Base-by-base conservation (phyloP, 129 eudicot genomes). In the Calendula officinalis region DNA sequence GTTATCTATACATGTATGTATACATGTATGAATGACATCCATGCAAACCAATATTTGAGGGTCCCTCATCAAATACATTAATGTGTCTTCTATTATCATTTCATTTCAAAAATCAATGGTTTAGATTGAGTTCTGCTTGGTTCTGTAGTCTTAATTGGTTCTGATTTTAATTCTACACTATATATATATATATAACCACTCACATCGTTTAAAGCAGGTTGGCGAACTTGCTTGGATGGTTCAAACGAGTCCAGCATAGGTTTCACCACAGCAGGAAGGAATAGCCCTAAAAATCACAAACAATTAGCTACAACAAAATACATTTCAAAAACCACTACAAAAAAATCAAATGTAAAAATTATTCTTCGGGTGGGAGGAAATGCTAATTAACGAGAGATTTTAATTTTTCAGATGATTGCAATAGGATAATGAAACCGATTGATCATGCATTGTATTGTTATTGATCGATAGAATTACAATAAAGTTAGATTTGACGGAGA, bases 181-280 rank as follows among this genome's bases (percentile, higher is more conserved):
- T 10, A 7, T 10, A 3, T 39, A n/a, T 13, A 3, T 7, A 13
- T 13, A 22, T 8, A 62, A 34, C 16, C 62, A 75, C 86, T 81
- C 66, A 86, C 97, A 66, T 90, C 86, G 74, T 76, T 84, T 50
- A 90, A 73, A 69, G 78, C 83, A 40, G 92, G 89, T 64, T 77
- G 89, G 41, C 87, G 92, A 41, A 80, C 89, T 75, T 80, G 77
- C 78, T 86, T 75, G 67, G 95, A 58, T 69, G 97, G 64, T 48
- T 86, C 87, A 57, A 83, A 81, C 17, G 97, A 86, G 69, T 84
- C 95, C 67, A 90, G 81, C 51, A 90, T 84, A 46, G 97, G 95
- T 82, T 89, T 86, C 69, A 86, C 95, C 39, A 90, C 97, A n/a
- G 97, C 97, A 42, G 97, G 97, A 69, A 90, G 92, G 76, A 90